phyloP scores from a whole-genome alignment of 192 early-diverging fungal species.

The Diversispora epigaea region DNA sequence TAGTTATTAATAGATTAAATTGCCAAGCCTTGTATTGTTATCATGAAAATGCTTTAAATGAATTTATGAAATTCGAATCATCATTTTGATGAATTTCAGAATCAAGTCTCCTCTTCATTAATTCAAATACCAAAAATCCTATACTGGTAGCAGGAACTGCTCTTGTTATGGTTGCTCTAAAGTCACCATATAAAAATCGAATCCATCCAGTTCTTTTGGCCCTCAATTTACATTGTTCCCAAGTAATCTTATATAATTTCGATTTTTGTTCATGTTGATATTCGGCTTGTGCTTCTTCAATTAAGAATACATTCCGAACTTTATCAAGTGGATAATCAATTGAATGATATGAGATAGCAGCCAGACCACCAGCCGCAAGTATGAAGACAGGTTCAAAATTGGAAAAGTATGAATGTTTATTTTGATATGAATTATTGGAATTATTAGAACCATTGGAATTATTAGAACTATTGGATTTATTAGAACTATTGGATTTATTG shows the following conservation, averaged over 20 bases:
- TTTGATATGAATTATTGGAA: not conserved
- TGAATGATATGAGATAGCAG: slow-evolving; percentile 68
- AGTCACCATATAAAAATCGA: slow-evolving; percentile 53
- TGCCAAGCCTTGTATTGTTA: no score
- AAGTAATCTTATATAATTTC: slow-evolving; percentile 51
- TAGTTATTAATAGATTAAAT: no score
- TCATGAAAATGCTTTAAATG: no score
- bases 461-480: slow-evolving; percentile 13
- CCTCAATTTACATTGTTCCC: slow-evolving; percentile 53
- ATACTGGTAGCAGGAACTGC: slow-evolving; percentile 60
- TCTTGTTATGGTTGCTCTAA: slow-evolving; percentile 48
- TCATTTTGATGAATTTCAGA: slow-evolving; percentile 18
- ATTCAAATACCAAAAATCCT: slow-evolving; percentile 64
- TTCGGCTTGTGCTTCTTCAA: slow-evolving; percentile 59
- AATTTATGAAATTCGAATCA: no score
- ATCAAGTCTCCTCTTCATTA: slow-evolving; percentile 59
- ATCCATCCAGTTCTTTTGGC: slow-evolving; percentile 43
- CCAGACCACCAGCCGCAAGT: slow-evolving; percentile 56
- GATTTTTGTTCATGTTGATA: slow-evolving; percentile 36
- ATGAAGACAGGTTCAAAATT: slow-evolving; percentile 54
- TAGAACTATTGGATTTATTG: not conserved
- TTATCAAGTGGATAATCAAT: slow-evolving; percentile 71
- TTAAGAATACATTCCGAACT: slow-evolving; percentile 64
- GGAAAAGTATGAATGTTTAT: slow-evolving; percentile 36
- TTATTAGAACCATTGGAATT: not conserved